These are phyloP conservation scores for Epichloe gansuensis DNA, from an alignment of 2,329 filamentous ascomycete species.

Conservation along the genomic window DNA sequence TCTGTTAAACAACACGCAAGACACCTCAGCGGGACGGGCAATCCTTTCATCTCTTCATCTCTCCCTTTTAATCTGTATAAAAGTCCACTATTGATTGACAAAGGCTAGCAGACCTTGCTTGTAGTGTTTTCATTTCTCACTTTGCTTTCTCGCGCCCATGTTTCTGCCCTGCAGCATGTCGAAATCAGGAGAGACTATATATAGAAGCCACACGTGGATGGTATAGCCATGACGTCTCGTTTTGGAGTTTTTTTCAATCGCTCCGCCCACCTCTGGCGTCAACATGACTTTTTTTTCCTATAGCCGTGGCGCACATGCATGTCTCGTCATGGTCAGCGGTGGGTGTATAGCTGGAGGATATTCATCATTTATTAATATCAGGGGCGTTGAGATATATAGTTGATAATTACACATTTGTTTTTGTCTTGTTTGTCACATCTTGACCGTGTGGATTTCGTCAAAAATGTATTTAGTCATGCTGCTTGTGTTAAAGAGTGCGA, in stretches of 20 bases:
- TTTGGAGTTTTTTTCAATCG: not conserved
- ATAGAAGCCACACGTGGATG: not conserved
- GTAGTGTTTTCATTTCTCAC: slow-evolving; percentile 3
- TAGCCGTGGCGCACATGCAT: not conserved
- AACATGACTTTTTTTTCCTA: not conserved
- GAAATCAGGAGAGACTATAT: not conserved
- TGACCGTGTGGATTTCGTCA: too few species aligned
- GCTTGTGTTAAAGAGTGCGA: too few species aligned
- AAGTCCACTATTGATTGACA: slow-evolving; percentile 7
- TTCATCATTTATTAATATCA: slow-evolving; percentile 9
- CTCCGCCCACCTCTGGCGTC: not conserved
- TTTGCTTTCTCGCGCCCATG: slow-evolving; percentile 1
- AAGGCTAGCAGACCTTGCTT: not conserved
- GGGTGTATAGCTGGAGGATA: slow-evolving; percentile 2
- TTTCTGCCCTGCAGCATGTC: not conserved
- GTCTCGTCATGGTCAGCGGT: not conserved
- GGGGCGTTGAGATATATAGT: slow-evolving; percentile 7
- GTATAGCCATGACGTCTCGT: not conserved
- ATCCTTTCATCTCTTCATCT: slow-evolving; percentile 6
- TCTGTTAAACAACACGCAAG: not conserved
- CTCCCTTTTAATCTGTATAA: slow-evolving; percentile 5
- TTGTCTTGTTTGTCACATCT: too few species aligned
- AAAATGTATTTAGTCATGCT: too few species aligned
- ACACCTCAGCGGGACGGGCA: slow-evolving; percentile 4
- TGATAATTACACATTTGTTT: not conserved